phyloP scores from a whole-genome alignment of 78 protist genomes.

The Mastigamoeba balamuthi region DNA sequence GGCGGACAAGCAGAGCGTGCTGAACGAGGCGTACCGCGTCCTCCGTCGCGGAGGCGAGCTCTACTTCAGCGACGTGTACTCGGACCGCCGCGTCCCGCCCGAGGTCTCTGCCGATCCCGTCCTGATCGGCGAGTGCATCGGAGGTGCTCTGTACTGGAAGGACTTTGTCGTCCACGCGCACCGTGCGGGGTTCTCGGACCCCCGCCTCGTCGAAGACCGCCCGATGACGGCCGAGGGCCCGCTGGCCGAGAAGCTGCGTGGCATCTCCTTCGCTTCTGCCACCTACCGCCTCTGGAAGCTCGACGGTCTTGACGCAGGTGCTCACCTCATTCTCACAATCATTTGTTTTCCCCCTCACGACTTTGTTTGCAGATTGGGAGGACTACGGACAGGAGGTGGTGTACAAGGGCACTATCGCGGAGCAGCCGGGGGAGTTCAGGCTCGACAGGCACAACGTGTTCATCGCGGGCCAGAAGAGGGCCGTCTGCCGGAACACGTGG shows the following conservation, averaged over 20 bases:
- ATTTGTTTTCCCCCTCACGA: too few relatives aligned
- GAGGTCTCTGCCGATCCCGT: not conserved
- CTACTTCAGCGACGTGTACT: slow-evolving; percentile 53
- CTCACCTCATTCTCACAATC: too few relatives aligned
- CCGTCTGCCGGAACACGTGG: slow-evolving; percentile 46
- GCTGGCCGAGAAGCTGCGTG: not conserved
- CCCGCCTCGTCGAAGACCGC: slow-evolving; percentile 25
- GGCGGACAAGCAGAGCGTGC: not conserved
- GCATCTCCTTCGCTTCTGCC: slow-evolving; percentile 43
- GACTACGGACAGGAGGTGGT: slow-evolving; percentile 70
- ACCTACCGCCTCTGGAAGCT: slow-evolving; percentile 70
- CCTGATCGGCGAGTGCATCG: slow-evolving; percentile 61
- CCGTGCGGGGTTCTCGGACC: slow-evolving; percentile 50
- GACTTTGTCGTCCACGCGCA: slow-evolving; percentile 27
- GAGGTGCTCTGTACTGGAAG: slow-evolving; percentile 58
- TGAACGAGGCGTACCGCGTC: too few relatives aligned
- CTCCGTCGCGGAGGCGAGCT: slow-evolving; percentile 77
- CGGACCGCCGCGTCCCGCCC: slow-evolving; percentile 36
- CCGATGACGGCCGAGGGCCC: not conserved
- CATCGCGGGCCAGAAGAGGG: slow-evolving; percentile 5
- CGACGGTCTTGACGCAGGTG: slow-evolving; percentile 44
- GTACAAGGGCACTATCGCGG: slow-evolving; percentile 44
- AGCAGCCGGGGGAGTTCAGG: not conserved
- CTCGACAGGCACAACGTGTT: slow-evolving; percentile 31
- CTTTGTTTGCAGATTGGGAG: slow-evolving; percentile 51